These are phyloP conservation scores for Mycosphaerella arachidis DNA, from an alignment of 2,329 filamentous ascomycete genomes.

Conservation along the genomic window DNA sequence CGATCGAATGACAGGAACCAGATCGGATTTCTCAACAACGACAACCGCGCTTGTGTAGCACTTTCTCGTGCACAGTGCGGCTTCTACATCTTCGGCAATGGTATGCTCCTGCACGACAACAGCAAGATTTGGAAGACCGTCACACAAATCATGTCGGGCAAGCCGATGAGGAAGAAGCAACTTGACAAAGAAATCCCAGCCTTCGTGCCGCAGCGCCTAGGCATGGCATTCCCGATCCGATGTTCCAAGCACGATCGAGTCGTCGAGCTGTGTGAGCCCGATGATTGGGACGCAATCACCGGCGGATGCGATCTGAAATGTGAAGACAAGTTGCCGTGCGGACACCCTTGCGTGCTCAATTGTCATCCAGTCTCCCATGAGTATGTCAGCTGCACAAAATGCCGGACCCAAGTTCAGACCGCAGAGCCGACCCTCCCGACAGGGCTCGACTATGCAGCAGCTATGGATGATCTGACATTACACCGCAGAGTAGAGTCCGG, in stretches of 20 bases:
- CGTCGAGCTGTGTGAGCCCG: conserved; percentile 36
- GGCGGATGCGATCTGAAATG: conserved; percentile 54
- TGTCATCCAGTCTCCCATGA: conserved; percentile 50
- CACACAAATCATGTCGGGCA: conserved; percentile 27
- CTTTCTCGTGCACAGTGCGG: conserved; percentile 69
- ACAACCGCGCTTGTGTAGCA: conserved; percentile 59
- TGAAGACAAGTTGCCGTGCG: conserved; percentile 42
- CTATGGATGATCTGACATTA: not conserved
- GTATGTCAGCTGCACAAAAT: conserved; percentile 12
- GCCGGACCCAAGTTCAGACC: conserved; percentile 24
- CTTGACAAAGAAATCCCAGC: conserved; percentile 14
- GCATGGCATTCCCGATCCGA: conserved; percentile 19
- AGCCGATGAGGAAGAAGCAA: conserved; percentile 11
- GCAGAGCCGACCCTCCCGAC: not conserved
- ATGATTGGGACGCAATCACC: conserved; percentile 51
- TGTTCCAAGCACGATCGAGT: conserved; percentile 27
- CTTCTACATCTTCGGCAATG: conserved; percentile 82
- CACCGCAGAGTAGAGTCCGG: not conserved
- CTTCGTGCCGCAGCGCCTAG: conserved; percentile 22
- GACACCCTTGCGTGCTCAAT: conserved; percentile 48
- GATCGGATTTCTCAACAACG: conserved; percentile 70
- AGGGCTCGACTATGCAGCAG: not conserved
- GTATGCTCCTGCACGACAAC: conserved; percentile 42
- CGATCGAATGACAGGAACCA: conserved; percentile 56
- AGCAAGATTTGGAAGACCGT: conserved; percentile 28